Evolutionary conservation across 371 early-diverging fungal species (phyloP).

Genomic region (Mortierella sp.): DNA sequence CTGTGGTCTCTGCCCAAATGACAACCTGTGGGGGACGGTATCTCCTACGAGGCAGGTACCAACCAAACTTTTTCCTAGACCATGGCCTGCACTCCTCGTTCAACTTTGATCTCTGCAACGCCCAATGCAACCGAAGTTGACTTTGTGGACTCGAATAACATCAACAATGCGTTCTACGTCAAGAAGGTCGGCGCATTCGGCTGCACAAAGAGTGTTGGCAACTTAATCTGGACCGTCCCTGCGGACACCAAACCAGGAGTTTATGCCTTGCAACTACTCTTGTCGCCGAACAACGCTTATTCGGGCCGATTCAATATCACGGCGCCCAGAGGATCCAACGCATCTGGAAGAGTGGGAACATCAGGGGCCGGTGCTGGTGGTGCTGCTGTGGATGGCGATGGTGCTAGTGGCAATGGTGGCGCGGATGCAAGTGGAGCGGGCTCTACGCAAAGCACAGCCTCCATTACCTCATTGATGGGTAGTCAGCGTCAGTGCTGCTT

Average conservation of each 20-base stretch:
- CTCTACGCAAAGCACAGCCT: neutral
- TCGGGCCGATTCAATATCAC: constrained; percentile 51
- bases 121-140: constrained; percentile 50
- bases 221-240: constrained; percentile 64
- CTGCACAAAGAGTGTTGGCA: constrained; percentile 46
- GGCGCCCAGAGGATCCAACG: neutral
- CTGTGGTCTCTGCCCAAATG: constrained; percentile 17
- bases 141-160: constrained; percentile 55
- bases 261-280: constrained; percentile 56
- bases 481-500: too few species aligned
- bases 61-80: constrained; percentile 54
- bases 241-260: constrained; percentile 63
- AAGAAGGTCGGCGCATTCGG: constrained; percentile 53
- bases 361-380: neutral
- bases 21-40: constrained; percentile 48
- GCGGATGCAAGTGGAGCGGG: neutral
- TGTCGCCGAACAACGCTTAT: constrained; percentile 49
- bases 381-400: neutral
- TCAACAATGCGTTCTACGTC: constrained; percentile 51
- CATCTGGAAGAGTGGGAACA: neutral
- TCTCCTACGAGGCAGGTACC: constrained; percentile 46
- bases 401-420: neutral
- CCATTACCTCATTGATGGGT: too few species aligned
- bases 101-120: constrained; percentile 35
- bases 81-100: constrained; percentile 37